phyloP scores from a whole-genome alignment of 2,329 filamentous ascomycete genomes.

The Colletotrichum lentis region DNA sequence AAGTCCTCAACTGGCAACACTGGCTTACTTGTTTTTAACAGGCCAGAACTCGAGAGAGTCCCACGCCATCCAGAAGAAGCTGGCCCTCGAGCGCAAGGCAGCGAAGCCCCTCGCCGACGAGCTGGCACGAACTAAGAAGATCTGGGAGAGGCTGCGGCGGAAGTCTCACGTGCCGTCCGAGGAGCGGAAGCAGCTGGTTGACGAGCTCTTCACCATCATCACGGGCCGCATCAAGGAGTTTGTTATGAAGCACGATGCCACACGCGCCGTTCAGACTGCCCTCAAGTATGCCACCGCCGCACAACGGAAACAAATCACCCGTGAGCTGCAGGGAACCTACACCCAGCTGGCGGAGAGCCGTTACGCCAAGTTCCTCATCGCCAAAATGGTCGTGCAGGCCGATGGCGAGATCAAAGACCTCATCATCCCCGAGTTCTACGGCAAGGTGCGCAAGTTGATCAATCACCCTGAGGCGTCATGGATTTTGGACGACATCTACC shows the following conservation, averaged over 20 bases:
- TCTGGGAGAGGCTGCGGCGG: conserved; percentile 92
- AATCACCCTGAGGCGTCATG: conserved; percentile 96
- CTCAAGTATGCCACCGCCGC: conserved; percentile 91
- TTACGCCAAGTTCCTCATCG: conserved; percentile 97
- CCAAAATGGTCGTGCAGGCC: conserved; percentile 92
- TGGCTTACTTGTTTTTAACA: conserved; percentile 41
- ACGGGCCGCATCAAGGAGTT: conserved; percentile 93
- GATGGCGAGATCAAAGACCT: conserved; percentile 86
- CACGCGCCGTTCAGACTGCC: conserved; percentile 95
- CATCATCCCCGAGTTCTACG: conserved; percentile 94
- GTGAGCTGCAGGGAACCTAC: conserved; percentile 86
- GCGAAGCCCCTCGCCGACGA: conserved; percentile 93
- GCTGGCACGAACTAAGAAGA: conserved; percentile 88
- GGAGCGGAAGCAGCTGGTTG: conserved; percentile 85
- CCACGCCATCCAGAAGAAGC: conserved; percentile 89
- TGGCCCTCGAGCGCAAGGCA: conserved; percentile 87
- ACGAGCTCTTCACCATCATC: conserved; percentile 90
- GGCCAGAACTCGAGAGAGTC: conserved; percentile 80
- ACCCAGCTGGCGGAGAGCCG: conserved; percentile 87
- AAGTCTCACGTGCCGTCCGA: conserved; percentile 94
- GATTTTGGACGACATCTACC: conserved; percentile 97
- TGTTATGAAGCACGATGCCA: conserved; percentile 97
- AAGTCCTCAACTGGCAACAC: background rate
- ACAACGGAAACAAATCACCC: conserved; percentile 85
- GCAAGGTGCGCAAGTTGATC: conserved; percentile 89